phyloP scores from a whole-genome alignment of 31 red algal genomes.

The Pterothamnion heteromorphum region DNA sequence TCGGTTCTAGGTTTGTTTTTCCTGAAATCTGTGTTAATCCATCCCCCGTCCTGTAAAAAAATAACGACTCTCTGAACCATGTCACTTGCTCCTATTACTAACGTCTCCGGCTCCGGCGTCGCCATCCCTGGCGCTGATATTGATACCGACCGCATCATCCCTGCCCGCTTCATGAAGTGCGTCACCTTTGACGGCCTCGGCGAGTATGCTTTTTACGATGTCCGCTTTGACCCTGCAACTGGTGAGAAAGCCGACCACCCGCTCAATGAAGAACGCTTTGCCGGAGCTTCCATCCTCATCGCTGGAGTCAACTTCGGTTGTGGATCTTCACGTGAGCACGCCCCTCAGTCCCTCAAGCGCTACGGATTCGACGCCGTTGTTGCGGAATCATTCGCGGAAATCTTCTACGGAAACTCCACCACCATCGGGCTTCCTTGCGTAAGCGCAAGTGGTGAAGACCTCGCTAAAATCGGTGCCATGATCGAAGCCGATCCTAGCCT shows the following conservation, averaged over 20 bases:
- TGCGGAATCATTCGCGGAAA: background rate
- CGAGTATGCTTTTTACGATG: background rate
- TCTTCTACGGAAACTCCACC: background rate
- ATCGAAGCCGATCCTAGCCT: background rate
- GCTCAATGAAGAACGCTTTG: background rate
- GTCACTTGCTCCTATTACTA: no score
- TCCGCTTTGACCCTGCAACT: background rate
- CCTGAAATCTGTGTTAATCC: no score
- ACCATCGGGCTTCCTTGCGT: background rate
- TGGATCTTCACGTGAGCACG: background rate
- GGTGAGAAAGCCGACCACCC: background rate
- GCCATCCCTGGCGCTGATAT: no score
- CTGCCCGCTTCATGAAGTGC: background rate
- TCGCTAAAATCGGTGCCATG: no score
- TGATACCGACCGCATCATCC: constrained; percentile 21
- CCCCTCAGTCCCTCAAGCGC: background rate
- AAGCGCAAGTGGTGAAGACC: no score
- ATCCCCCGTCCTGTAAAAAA: no score
- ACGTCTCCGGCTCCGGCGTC: no score
- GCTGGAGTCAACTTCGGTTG: background rate
- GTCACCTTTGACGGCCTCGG: constrained; percentile 18
- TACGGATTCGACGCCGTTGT: background rate
- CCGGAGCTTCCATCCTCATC: background rate
- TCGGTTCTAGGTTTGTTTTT: no score
- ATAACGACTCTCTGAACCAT: no score